phyloP scores from a whole-genome alignment of 805 yeast species.

The Maudiozyma saulgeensis region DNA sequence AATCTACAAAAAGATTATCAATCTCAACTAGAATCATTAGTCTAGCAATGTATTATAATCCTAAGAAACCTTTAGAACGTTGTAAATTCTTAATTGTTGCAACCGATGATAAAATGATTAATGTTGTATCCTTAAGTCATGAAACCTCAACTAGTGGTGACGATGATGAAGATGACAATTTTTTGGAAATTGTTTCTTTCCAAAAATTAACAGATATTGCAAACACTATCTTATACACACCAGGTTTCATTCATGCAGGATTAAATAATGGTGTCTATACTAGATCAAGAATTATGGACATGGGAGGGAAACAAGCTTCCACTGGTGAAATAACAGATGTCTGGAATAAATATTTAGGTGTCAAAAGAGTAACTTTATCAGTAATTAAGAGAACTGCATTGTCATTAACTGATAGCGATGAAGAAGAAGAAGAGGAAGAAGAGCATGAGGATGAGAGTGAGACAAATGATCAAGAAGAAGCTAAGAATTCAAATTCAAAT shows the following conservation, averaged over 20 bases:
- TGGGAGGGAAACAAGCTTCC: constrained; percentile 31
- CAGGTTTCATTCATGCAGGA: constrained; percentile 54
- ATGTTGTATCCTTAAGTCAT: constrained; percentile 42
- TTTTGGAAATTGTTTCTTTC: constrained; percentile 51
- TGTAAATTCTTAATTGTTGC: constrained; percentile 62
- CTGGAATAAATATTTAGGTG: constrained; percentile 64
- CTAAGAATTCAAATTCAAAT: neutral
- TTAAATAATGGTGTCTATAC: constrained; percentile 76
- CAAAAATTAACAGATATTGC: constrained; percentile 57
- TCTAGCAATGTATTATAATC: constrained; percentile 41
- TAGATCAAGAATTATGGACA: constrained; percentile 40
- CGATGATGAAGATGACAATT: constrained; percentile 40
- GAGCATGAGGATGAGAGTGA: constrained; percentile 11
- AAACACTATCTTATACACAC: constrained; percentile 26
- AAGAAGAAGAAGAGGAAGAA: constrained; percentile 14
- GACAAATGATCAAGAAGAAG: constrained; percentile 7
- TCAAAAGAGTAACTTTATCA: constrained; percentile 40
- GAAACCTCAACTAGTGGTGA: neutral
- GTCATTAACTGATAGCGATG: constrained; percentile 22
- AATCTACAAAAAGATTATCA: constrained; percentile 54
- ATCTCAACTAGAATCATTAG: constrained; percentile 42
- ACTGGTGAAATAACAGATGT: constrained; percentile 55
- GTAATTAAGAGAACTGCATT: constrained; percentile 15
- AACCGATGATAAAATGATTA: constrained; percentile 56
- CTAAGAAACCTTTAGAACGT: constrained; percentile 17